phyloP scores from a whole-genome alignment of 2,329 filamentous ascomycete genomes.

The Mycosphaerella sp. region DNA sequence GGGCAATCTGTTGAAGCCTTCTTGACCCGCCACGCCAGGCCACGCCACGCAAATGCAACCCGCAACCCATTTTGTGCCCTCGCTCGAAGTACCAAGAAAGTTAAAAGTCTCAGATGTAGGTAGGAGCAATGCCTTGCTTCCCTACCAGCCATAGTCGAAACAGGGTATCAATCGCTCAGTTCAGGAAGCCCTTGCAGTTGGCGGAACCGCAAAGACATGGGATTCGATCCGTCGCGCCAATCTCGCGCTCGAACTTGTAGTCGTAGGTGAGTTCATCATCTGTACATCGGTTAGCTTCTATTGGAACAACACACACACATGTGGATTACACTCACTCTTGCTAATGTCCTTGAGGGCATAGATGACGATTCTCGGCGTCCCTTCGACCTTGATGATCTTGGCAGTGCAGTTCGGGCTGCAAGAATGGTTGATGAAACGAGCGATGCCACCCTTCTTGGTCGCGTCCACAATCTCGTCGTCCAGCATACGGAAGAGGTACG shows the following conservation, averaged over 20 bases:
- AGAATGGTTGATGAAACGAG: slow-evolving; percentile 96
- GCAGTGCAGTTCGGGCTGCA: slow-evolving; percentile 98
- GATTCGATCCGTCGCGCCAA: slow-evolving; percentile 88
- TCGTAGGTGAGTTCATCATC: slow-evolving; percentile 99
- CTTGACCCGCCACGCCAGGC: no score
- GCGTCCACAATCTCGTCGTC: slow-evolving; percentile 97
- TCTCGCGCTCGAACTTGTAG: slow-evolving; percentile 99
- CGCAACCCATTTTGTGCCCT: no score
- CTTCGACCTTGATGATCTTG: slow-evolving; percentile 98
- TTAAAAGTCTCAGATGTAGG: neutral
- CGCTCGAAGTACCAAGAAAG: neutral
- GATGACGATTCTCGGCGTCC: slow-evolving; percentile 97
- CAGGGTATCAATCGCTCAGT: slow-evolving; percentile 45
- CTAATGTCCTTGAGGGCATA: slow-evolving; percentile 94
- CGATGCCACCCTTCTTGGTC: slow-evolving; percentile 97
- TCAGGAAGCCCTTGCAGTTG: slow-evolving; percentile 97
- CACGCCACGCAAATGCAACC: neutral
- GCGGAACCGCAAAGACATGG: slow-evolving; percentile 94
- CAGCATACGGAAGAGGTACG: slow-evolving; percentile 96
- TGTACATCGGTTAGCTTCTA: slow-evolving; percentile 37
- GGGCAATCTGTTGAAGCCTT: neutral
- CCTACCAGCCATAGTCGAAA: neutral
- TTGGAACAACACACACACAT: no score
- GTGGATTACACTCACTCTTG: slow-evolving; percentile 62
- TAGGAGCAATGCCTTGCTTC: neutral